A percentile compares a stretch with the other conserved stretches of the same genome.
phyloP scores from a whole-genome alignment of 495 filamentous ascomycete genomes.

The Sphaerosporella brunnea region DNA sequence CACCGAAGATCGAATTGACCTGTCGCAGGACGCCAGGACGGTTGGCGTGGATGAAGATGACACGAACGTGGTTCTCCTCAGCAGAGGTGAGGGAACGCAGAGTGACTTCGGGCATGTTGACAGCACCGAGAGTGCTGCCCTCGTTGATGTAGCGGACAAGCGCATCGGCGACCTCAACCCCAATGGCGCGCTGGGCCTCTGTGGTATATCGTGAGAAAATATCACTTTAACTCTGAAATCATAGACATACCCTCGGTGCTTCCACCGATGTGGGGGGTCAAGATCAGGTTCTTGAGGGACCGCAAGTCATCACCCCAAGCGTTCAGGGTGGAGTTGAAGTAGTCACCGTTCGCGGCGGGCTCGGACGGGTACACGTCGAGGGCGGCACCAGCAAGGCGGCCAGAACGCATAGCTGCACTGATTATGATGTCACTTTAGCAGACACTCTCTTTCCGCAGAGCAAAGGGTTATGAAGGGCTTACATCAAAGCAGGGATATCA shows the following conservation, averaged over 20 bases:
- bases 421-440: no score
- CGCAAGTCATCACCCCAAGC: conserved; percentile 73
- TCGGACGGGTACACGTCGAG: conserved; percentile 93
- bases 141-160: conserved; percentile 86
- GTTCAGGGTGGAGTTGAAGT: conserved; percentile 78
- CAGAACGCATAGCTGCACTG: conserved; percentile 60
- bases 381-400: conserved; percentile 84
- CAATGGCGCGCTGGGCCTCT: conserved; percentile 87
- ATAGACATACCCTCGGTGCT: conserved; percentile 55
- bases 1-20: conserved; percentile 81
- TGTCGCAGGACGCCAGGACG: conserved; percentile 82
- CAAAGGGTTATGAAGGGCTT: no score
- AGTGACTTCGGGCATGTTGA: conserved; percentile 88
- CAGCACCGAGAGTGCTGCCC: conserved; percentile 66
- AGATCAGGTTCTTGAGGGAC: conserved; percentile 73
- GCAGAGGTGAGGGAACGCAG: conserved; percentile 74
- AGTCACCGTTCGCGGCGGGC: conserved; percentile 82
- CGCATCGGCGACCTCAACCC: conserved; percentile 74
- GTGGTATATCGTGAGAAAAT: neutral
- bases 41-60: conserved; percentile 92
- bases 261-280: conserved; percentile 92
- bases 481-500: conserved; percentile 77
- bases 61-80: conserved; percentile 69
- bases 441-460: no score
- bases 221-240: no score